Base-by-base conservation (phyloP, 805 yeast genomes). In the Sugiyamaella marilandica region DNA sequence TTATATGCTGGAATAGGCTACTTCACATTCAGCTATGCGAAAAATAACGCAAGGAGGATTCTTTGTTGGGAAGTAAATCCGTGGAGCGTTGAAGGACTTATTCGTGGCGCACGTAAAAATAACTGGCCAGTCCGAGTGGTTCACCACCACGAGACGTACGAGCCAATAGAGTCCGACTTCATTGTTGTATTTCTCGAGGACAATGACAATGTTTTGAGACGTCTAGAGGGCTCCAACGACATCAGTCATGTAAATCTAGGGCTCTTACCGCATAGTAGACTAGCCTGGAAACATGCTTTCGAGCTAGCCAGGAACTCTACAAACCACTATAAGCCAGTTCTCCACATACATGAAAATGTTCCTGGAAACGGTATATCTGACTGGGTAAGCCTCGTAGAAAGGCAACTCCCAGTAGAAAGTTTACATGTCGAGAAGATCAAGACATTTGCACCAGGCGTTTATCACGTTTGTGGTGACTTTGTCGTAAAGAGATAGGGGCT, bases 1-100 rank as follows among this genome's bases (percentile, higher is more conserved):
- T 61, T 89, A 41, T 88, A 88, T 65, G 82, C 86, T 31, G 96
- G 96, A 0, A 89, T 88, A 47, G 96, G 96, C 2, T 88, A 88
- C 66, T 88, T 88, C 65, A 78, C 90, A 5, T 69, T 89, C 24
- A 75, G 87, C 45, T 88, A 89, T 62, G 70, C 85, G 44, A 72
- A 71, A 46, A 70, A 74, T 29, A 75, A 76, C 0, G 87, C 89
- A 1, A 61, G 68, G 7, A 64, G 69, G 14, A 68, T 87, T 0
- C 75, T 82, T 46, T 83, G 95, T 62, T 88, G 95, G 88, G 96
- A 88, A 56, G 66, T 88, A 43, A 88, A 89, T 60, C 86, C 88
- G 2, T 87, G 94, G 94, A 85, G 92, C 44, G 76, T 85, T 2
- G 81, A 83, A 58, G 96, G 95, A 0, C 71, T 88, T 36, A 60